A percentile compares a stretch with the other conserved stretches of the same genome.
Evolutionary conservation across 2,329 filamentous ascomycete species (phyloP).

Genomic region (Neonectria coccinea): DNA sequence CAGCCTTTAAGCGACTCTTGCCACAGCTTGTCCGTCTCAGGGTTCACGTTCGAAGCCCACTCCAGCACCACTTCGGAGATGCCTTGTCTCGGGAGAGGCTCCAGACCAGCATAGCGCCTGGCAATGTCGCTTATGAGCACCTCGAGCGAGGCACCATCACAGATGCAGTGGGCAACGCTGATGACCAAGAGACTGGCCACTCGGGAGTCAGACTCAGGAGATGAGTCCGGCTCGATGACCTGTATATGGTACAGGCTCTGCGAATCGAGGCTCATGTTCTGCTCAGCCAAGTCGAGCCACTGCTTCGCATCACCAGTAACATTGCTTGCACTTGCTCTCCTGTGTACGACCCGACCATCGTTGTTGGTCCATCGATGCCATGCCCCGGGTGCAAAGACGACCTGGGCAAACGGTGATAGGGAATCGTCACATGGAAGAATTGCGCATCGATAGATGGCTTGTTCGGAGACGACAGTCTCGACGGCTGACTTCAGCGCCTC

Average conservation of each 20-base stretch:
- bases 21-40: constrained; percentile 23
- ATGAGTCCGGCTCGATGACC: constrained; percentile 14
- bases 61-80: constrained; percentile 32
- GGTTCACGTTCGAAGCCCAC: constrained; percentile 26
- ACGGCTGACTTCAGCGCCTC: constrained; percentile 43
- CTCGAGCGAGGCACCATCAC: constrained; percentile 51
- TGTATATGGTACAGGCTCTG: constrained; percentile 19
- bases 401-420: constrained; percentile 51
- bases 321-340: constrained; percentile 27
- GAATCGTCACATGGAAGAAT: constrained; percentile 49
- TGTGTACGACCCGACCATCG: constrained; percentile 1
- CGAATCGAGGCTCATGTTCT: constrained; percentile 37
- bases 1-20: constrained; percentile 31
- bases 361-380: constrained; percentile 6
- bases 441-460: constrained; percentile 50
- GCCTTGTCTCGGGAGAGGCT: constrained; percentile 23
- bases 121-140: constrained; percentile 49
- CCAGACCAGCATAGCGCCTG: constrained; percentile 26
- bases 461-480: constrained; percentile 40
- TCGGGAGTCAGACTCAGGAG: background rate
- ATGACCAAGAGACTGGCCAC: constrained; percentile 39
- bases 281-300: constrained; percentile 32
- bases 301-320: constrained; percentile 25
- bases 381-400: constrained; percentile 39
- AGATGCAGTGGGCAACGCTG: constrained; percentile 53